Evolutionary conservation across 305 asterid genomes (phyloP).

Genomic region (Solanum aculeatissimum): DNA sequence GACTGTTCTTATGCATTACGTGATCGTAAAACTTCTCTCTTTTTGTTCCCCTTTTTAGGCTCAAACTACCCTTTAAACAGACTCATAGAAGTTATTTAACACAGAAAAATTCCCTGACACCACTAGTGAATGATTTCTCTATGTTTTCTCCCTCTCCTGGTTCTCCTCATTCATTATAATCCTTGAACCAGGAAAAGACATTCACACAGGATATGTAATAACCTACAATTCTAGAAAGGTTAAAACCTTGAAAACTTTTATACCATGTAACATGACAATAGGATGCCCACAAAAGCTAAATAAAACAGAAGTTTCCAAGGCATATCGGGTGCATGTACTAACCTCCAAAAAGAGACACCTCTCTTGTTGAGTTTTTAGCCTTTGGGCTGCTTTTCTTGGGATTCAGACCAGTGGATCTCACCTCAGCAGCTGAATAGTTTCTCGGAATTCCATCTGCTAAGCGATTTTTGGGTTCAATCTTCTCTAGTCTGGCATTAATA

Average conservation of each 20-base stretch:
- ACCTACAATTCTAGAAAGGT: background rate
- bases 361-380: slow-evolving; percentile 68
- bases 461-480: slow-evolving; percentile 73
- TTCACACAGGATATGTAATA: background rate
- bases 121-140: background rate
- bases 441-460: slow-evolving; percentile 54
- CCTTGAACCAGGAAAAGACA: background rate
- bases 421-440: slow-evolving; percentile 50
- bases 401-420: slow-evolving; percentile 41
- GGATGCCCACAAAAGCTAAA: background rate
- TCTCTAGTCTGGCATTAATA: slow-evolving; percentile 83
- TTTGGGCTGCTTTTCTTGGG: slow-evolving; percentile 85
- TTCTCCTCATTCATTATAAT: background rate
- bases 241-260: background rate
- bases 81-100: background rate
- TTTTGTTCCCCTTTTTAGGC: background rate
- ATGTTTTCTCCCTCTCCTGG: background rate
- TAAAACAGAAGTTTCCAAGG: background rate
- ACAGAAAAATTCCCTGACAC: background rate
- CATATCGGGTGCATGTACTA: slow-evolving; percentile 19
- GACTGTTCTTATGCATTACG: background rate
- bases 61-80: background rate
- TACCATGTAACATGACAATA: background rate
- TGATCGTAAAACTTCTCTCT: background rate
- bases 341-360: slow-evolving; percentile 96